Conservation (phyloP, 352 stramenopile genomes). For the Stramenopiles sp. region DNA sequence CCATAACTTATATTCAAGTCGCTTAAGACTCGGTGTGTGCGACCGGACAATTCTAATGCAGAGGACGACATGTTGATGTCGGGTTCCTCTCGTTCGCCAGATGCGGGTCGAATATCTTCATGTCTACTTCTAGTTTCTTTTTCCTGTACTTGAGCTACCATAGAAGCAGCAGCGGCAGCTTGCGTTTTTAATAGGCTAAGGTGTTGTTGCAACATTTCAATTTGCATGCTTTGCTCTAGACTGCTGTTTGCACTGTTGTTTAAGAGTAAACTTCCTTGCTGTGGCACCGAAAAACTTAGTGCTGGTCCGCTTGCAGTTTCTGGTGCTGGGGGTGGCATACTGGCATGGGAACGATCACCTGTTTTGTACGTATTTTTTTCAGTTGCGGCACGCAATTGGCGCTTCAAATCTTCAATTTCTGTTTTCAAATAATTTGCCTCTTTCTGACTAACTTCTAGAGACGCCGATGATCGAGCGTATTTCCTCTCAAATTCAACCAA, state of each 20-base stretch:
- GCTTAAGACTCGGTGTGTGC: neutral
- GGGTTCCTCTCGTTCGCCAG: neutral
- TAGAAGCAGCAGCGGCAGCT: neutral
- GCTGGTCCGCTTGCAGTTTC: neutral
- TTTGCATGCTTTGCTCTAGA: neutral
- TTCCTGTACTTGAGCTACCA: neutral
- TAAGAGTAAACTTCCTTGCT: neutral
- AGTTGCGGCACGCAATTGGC: neutral
- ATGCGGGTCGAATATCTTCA: neutral
- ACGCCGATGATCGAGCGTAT: neutral
- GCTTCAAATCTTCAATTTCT: neutral
- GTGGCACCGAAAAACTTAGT: neutral
- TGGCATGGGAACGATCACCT: neutral
- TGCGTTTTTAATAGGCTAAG: neutral
- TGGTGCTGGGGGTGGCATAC: neutral
- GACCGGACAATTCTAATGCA: neutral
- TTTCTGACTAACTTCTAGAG: neutral
- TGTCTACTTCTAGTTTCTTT: neutral
- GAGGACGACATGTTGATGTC: too few relatives aligned
- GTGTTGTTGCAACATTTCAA: constrained; percentile 6
- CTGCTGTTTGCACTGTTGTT: neutral
- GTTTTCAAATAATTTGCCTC: neutral
- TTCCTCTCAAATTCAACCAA: neutral
- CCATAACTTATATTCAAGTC: neutral
- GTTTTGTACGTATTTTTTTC: neutral